Evolutionary conservation across 2,329 filamentous ascomycete species (phyloP).

Genomic region (Colletotrichum phormii): DNA sequence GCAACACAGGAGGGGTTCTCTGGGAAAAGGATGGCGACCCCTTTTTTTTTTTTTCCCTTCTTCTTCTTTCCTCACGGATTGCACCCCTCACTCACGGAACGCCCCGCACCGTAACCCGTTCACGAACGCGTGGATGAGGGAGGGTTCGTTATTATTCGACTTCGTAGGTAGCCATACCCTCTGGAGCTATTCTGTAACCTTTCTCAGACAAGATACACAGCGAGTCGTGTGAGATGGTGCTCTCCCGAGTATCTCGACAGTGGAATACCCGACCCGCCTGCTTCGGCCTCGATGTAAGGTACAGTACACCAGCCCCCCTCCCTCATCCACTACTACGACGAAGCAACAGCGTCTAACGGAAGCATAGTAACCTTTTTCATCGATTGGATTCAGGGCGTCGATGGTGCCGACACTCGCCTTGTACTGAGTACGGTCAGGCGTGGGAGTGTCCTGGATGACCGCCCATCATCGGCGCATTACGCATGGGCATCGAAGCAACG

Average conservation of each 20-base stretch:
- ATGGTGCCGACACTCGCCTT: neutral
- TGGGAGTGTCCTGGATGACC: neutral
- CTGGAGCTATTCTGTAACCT: neutral
- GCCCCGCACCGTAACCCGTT: neutral
- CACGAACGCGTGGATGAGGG: neutral
- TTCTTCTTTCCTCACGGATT: too few species aligned
- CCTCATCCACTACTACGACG: neutral
- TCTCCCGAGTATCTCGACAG: neutral
- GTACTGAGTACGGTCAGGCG: too few species aligned
- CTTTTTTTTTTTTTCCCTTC: neutral
- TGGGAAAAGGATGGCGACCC: neutral
- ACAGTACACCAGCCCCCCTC: neutral
- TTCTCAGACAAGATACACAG: neutral
- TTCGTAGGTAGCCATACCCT: neutral
- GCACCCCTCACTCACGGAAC: neutral
- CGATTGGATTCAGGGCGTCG: neutral
- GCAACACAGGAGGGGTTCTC: neutral
- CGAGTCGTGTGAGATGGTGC: neutral
- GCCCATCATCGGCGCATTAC: too few species aligned
- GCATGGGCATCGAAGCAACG: neutral
- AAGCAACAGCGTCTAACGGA: neutral
- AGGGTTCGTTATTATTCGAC: neutral
- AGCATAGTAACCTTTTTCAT: neutral
- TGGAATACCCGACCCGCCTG: neutral
- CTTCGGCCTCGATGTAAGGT: neutral